Base-by-base conservation (phyloP, 179 eudicot genomes). In the Spergularia azorica region DNA sequence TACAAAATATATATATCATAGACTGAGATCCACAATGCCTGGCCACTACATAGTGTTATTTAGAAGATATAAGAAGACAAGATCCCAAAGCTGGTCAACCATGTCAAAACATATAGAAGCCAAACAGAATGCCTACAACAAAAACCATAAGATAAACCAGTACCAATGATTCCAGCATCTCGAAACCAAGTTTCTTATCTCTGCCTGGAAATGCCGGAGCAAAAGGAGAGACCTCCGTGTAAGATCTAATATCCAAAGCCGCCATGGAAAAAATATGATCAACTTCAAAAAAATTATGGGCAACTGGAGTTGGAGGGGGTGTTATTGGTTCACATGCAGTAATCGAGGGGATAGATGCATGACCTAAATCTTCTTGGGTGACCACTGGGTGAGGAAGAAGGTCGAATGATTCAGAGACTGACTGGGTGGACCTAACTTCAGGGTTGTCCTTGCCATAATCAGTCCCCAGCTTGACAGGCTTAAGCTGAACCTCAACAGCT, bases 261-360 rank as follows among this genome's bases (percentile, higher is more conserved):
- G 41, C 77, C 59, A 0, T 17, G 20, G 70, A 48, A 68, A 69
- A 74, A 18, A 72, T 69, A 4, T 26, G 70, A 48, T 74, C 75
- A 20, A 74, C 39, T 50, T 67, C 69, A 36, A 8, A 59, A 26
- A 55, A 10, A 36, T 68, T 57, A 0, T 6, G 13, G 21, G 65
- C 73, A 0, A 58, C 48, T 1, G 74, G 74, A 38, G 82, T 79
- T 14, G 82, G 70, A 38, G 82, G 78, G 9, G 82, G 82, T 12
- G 81, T 67, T 60, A 64, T 32, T 12, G 82, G 82, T 39, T 64
- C 74, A 46, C 26, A 43, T 20, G 32, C 15, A 0, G 73, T 48
- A 6, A 78, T 16, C 8, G 39, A 73, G 63, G 69, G 62, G 38
- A 55, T 66, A 51, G 68, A 52, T 5, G 18, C 63, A 9, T 20